Conservation (phyloP, 23 red algal species). For the Agarophyton chilense region DNA sequence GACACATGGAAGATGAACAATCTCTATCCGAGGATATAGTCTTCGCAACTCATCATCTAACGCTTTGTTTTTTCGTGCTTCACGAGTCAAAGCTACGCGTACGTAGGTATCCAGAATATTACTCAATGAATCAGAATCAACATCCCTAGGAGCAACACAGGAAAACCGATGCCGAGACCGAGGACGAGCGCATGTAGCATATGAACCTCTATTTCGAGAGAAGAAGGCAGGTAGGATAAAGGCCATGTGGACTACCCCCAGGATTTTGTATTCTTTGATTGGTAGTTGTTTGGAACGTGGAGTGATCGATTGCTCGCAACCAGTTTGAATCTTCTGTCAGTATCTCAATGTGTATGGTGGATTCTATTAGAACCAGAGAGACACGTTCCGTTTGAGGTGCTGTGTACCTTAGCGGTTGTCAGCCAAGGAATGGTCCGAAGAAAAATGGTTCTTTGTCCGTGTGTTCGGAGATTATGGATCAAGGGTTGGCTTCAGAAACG, state of each 20-base stretch:
- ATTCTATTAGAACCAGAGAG: no score
- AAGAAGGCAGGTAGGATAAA: neutral
- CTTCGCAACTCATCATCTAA: slow-evolving; percentile 18
- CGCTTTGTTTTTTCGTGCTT: slow-evolving; percentile 56
- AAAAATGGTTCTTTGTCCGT: no score
- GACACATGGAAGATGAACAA: slow-evolving; percentile 54
- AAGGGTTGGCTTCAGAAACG: no score
- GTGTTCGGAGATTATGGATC: no score
- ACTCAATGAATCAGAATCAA: slow-evolving; percentile 6
- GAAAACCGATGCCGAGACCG: neutral
- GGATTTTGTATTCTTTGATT: no score
- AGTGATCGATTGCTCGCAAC: neutral
- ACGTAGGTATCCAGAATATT: neutral
- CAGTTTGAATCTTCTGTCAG: no score
- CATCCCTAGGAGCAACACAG: neutral
- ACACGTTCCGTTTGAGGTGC: no score
- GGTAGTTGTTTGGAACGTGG: neutral
- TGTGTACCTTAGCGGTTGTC: no score
- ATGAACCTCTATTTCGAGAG: neutral
- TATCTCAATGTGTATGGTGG: no score
- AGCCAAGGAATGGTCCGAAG: no score
- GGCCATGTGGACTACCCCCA: neutral
- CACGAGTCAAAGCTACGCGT: slow-evolving; percentile 69
- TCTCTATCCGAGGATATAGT: slow-evolving; percentile 23
- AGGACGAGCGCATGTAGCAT: neutral